phyloP scores from a whole-genome alignment of 768 basidiomycete genomes.

The Chalciporus pseudorubinellus region DNA sequence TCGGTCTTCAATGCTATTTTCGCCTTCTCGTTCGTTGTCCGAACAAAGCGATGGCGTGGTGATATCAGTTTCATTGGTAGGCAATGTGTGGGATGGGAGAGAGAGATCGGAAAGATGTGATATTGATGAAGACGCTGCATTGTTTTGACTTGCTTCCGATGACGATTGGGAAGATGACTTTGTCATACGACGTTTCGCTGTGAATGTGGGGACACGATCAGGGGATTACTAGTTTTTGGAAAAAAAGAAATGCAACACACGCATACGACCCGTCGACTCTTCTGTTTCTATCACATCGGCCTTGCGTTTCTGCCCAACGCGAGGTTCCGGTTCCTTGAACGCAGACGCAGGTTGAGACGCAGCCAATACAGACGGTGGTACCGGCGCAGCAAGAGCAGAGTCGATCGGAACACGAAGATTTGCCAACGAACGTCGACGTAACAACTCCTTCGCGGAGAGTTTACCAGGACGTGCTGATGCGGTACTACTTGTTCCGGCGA shows the following conservation, averaged over 20 bases:
- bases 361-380: conserved; percentile 7
- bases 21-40: conserved; percentile 57
- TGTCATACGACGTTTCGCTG: conserved; percentile 40
- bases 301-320: conserved; percentile 33
- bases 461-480: conserved; percentile 5
- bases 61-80: conserved; percentile 39
- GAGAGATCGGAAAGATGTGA: conserved; percentile 27
- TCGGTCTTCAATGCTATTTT: conserved; percentile 46
- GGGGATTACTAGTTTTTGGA: not conserved
- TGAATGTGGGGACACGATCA: conserved; percentile 16
- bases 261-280: conserved; percentile 27
- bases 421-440: conserved; percentile 27
- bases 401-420: conserved; percentile 26
- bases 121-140: conserved; percentile 17
- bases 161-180: conserved; percentile 27
- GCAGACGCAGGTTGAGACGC: not conserved
- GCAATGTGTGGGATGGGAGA: conserved; percentile 20
- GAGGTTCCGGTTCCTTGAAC: conserved; percentile 8
- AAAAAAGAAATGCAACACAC: conserved; percentile 29
- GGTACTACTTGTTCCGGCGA: conserved; percentile 12
- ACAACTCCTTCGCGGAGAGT: conserved; percentile 17
- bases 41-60: conserved; percentile 73
- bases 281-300: conserved; percentile 21
- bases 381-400: conserved; percentile 22
- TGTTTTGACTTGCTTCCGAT: conserved; percentile 14